A percentile compares a stretch with the other conserved stretches of the same genome.
Conservation (phyloP, 192 early-diverging fungal genomes). For the Linnemannia zychae region DNA sequence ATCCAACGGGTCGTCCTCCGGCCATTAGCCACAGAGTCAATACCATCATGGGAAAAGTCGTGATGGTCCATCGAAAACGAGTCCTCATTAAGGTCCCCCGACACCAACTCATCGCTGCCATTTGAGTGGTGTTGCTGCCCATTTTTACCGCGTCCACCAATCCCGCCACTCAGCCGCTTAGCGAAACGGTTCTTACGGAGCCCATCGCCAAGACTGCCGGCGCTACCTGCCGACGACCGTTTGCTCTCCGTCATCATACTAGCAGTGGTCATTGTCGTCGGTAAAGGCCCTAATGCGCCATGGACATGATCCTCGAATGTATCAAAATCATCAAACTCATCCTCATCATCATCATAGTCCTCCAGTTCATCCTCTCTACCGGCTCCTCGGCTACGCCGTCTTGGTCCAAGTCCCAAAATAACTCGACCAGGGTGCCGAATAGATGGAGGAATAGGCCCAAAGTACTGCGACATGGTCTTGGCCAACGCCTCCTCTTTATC, state of each 20-base stretch:
- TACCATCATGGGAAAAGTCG: not conserved
- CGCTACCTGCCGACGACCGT: not conserved
- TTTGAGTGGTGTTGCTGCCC: not conserved
- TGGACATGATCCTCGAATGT: not conserved
- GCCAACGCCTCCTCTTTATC: constrained; percentile 54
- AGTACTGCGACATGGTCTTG: constrained; percentile 48
- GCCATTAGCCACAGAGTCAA: constrained; percentile 37
- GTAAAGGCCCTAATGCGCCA: not conserved
- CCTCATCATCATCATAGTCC: constrained; percentile 4
- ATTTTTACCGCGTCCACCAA: not conserved
- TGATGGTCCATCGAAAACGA: not conserved
- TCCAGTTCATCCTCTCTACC: constrained; percentile 14
- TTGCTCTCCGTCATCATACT: constrained; percentile 4
- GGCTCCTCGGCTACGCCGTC: not conserved
- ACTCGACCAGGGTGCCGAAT: constrained; percentile 29
- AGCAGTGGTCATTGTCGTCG: not conserved
- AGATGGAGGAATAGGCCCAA: constrained; percentile 42
- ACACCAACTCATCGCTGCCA: constrained; percentile 3
- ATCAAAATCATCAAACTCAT: constrained; percentile 24
- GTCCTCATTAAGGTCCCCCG: constrained; percentile 3
- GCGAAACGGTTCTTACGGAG: constrained; percentile 6
- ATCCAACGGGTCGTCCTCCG: constrained; percentile 46
- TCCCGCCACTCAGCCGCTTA: constrained; percentile 22
- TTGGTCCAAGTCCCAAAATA: constrained; percentile 33
- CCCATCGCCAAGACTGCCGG: not conserved